Evolutionary conservation across 352 stramenopile genomes (phyloP), one percentile per base, ranked within the genome.

Genomic region (Thalassiosira oceanica): DNA sequence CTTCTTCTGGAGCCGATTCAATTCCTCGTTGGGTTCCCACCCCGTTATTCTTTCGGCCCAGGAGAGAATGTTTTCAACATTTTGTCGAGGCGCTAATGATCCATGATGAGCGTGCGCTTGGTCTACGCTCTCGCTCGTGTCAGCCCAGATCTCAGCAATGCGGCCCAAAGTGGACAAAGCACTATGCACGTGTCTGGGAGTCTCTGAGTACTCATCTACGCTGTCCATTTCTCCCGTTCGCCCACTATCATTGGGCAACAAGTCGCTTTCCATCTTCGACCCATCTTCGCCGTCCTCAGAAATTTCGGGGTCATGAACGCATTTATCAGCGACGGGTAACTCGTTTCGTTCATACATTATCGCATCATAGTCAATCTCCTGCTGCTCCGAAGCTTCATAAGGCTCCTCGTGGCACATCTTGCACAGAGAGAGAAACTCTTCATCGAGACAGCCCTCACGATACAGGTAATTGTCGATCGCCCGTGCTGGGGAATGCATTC

Each of bases 131-230:
- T n/a, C 31, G 31, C 28, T 18, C 29, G 62, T 61, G 27, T 73
- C 51, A 3, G 49, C 62, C 61, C 60, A 79, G 35, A 79, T 66
- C 37, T 79, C 61, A 16, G 50, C 53, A 52, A 79, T 79, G 23
- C 69, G 54, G 15, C 61, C 69, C 55, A 79, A 58, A 13, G 69
- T 80, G 10, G 64, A 63, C 8, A 73, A 41, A 31, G 35, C 28
- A 57, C 50, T 55, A 44, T 43, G 15, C 8, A 51, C 15, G 36
- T 24, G 13, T 16, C 11, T 26, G 4, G 50, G 50, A 8, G 26
- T 16, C 8, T 60, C 50, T n/a, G 31, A 37, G 31, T 37, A n/a
- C 31, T 37, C 31, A 66, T 57, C 23, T n/a, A n/a, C n/a, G n/a
- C n/a, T n/a, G n/a, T n/a, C n/a, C n/a, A n/a, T n/a, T n/a, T n/a